Base-by-base conservation (phyloP, 495 filamentous ascomycete species). In the Hapsidospora chrysogenum region DNA sequence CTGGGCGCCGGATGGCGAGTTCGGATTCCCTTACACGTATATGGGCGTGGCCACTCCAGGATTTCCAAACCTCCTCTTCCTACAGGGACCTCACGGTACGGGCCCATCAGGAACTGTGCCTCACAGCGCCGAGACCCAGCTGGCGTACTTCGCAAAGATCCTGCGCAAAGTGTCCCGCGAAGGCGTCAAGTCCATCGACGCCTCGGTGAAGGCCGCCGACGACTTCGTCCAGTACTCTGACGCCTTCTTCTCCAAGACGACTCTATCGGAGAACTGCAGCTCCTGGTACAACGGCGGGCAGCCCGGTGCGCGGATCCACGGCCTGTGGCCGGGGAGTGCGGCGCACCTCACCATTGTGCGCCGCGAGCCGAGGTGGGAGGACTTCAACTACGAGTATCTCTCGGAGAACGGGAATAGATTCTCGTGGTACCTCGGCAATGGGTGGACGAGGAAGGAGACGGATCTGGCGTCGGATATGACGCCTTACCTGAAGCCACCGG, bases 281-380 rank as follows among this genome's bases (percentile, higher is more conserved):
- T 73, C 66, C 2, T 84, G 78, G 78, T 77, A 77, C 45, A 80
- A 81, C 27, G 47, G 74, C 33, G 74, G 73, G 0, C 46, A 56
- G 8, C 67, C 72, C 0, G 71, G 70, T 0, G 61, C 57, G 2
- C 47, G 66, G 16, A 67, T 81, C 16, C 68, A 72, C 38, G 78
- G 72, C 0, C 43, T 79, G 13, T 84, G 77, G 62, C 78, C 78
- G 0, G 76, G 74, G 0, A 73, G 66, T 49, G 68, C 72, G 3
- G 52, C 69, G 1, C 68, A 73, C 42, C 49, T 66, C 17, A 72
- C 70, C 9, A 62, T 64, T 15, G 57, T 74, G 17, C 55, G 69
- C 3, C 49, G 66, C 16, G 66, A 76, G 31, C 75, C 75, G 1
- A 55, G 78, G 10, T 81, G 75, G 74, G 77, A 83, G 52, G 77